Percentiles rank a stretch among this genome's conserved stretches.
phyloP scores from a whole-genome alignment of 371 early-diverging fungal genomes.

The Mortierella sp. region DNA sequence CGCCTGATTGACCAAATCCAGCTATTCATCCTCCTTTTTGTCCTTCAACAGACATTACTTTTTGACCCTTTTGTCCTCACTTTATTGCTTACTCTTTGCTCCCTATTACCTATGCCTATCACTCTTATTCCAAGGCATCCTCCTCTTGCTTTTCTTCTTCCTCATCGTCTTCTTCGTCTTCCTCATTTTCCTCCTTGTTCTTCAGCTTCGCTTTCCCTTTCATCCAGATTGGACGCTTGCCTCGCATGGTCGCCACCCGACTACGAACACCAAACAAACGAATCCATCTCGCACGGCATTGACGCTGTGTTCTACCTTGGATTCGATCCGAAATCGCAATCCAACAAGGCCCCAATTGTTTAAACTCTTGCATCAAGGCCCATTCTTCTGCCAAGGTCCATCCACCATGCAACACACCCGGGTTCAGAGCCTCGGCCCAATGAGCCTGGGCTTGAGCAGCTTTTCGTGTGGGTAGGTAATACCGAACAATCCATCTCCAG shows the following conservation, averaged over 20 bases:
- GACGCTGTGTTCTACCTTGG: constrained; percentile 76
- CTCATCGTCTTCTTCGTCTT: not conserved
- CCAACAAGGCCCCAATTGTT: constrained; percentile 70
- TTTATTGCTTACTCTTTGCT: no score
- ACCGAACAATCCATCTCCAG: constrained; percentile 68
- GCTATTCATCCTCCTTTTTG: no score
- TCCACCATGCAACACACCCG: constrained; percentile 71
- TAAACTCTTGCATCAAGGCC: constrained; percentile 62
- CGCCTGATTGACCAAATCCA: no score
- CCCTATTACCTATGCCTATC: no score
- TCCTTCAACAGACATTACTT: no score
- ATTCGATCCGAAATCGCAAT: constrained; percentile 77
- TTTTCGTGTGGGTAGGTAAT: constrained; percentile 66
- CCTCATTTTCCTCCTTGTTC: not conserved
- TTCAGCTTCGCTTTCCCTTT: not conserved
- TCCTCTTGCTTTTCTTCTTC: no score
- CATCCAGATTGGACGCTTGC: not conserved
- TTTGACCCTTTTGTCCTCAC: no score
- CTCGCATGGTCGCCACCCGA: no score
- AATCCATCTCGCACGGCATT: constrained; percentile 80
- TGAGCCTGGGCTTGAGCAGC: constrained; percentile 81
- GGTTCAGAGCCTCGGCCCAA: constrained; percentile 81
- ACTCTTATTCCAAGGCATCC: no score
- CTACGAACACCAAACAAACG: constrained; percentile 51
- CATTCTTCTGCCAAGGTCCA: constrained; percentile 75